Base-by-base conservation (phyloP, 768 basidiomycete species). In the Tricholoma bakamatsutake region DNA sequence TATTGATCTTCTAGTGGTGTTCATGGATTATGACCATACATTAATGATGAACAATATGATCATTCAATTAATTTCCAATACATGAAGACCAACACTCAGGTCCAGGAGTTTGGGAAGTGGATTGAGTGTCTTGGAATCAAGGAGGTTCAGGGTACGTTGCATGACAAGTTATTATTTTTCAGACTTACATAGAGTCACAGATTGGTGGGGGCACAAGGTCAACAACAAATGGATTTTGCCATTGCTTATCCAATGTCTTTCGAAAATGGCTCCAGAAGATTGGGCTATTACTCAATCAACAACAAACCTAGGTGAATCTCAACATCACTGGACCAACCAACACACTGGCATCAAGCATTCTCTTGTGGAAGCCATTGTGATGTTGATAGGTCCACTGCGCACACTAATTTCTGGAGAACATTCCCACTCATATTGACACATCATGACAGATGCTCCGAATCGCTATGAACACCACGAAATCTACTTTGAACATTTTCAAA, bases 201-300 rank as follows among this genome's bases (percentile, higher is more conserved):
- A 60, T 55, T 66, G 63, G 65, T 66, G 65, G 65, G 48, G 39
- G 2, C 66, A 64, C 50, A 67, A 67, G 33, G 35, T 56, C n/a
- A 57, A 64, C 18, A 61, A 55, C 46, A 59, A 18, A 3, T 67
- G 64, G 62, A 62, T 65, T 24, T 48, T 65, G 12, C 61, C 62
- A 3, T 62, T 57, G 21, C 53, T 67, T n/a, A 52, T 72, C 31
- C 61, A 59, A 31, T 63, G 54, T n/a, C n/a, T n/a, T n/a, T n/a
- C n/a, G n/a, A n/a, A n/a, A n/a, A n/a, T n/a, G n/a, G n/a, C n/a
- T n/a, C n/a, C n/a, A n/a, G n/a, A n/a, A n/a, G n/a, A n/a, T n/a
- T n/a, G n/a, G n/a, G n/a, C n/a, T n/a, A n/a, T n/a, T n/a, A n/a
- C n/a, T n/a, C n/a, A n/a, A n/a, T n/a, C n/a, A n/a, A n/a, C n/a